Base-by-base conservation (phyloP, 192 early-diverging fungal genomes). In the Umbelopsis ramanniana region DNA sequence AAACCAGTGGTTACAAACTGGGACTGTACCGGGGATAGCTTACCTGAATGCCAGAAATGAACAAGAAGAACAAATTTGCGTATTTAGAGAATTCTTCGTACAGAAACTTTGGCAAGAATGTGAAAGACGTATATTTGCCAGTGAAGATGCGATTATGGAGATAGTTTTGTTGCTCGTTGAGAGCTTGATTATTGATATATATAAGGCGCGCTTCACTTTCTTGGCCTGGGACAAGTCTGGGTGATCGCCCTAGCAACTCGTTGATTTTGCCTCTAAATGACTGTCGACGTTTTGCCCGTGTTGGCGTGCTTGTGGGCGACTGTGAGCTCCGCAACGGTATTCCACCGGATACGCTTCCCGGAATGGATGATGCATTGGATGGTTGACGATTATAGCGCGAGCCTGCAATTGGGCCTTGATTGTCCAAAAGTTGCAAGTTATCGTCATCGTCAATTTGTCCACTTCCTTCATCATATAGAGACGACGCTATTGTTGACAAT, bases 61-160 rank as follows among this genome's bases (percentile, higher is more conserved):
- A 97, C 82, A 99, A 81, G 86, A 99, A 99, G 77, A 98, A 99
- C 76, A 98, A 83, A 83, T 99, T 99, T 43, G 97, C 97, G 79
- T 97, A 96, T 84, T 96, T 96, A 57, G 92, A 93, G 72, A 99
- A 99, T 86, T 99, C 95, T 79, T 97, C 97, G 68, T 90, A 92
- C 45, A 99, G 83, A 75, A 98, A 98, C 85, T 94, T 96, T 68
- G 93, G 93, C 69, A 99, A 70, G 75, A 99, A 99, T n/a, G 96
- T 94, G 23, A 90, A 48, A 24, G 89, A 52, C 78, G 95, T 96
- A 86, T 99, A 99, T 85, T 99, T 99, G 53, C 93, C 92, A 17
- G 97, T 98, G n/a, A 94, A 94, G 71, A 99, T 92, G 38, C 89
- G 77, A 80, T 99, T 99, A 81, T 94, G 91, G 19, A 95, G 79